These are phyloP conservation scores for Cymbopogon citratus DNA, from an alignment of 176 grass and related monocot genomes.

Conservation along the genomic window DNA sequence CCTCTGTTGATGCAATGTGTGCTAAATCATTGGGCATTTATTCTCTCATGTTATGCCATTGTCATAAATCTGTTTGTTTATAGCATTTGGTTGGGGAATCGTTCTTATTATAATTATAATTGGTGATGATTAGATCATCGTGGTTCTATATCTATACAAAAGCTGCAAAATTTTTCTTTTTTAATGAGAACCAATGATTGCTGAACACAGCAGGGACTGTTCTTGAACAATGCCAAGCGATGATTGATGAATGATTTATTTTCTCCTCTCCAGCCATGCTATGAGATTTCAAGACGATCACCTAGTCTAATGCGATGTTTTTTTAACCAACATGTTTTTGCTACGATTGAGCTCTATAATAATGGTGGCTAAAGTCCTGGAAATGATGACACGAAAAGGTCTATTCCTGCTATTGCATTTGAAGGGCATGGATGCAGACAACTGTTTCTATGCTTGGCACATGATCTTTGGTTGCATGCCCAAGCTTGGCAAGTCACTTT, in stretches of 20 bases:
- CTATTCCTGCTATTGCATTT: background rate
- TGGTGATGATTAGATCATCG: conserved; percentile 11
- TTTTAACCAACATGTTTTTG: background rate
- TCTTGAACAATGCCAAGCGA: background rate
- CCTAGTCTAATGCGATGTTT: background rate
- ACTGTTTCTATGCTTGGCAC: background rate
- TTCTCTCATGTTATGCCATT: background rate
- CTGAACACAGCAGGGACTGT: background rate
- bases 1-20: background rate
- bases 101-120: background rate
- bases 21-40: background rate
- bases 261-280: background rate
- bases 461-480: background rate
- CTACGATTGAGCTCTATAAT: background rate
- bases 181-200: background rate
- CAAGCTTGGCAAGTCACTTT: background rate
- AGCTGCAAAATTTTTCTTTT: background rate
- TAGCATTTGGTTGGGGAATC: background rate
- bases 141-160: background rate
- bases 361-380: background rate
- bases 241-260: background rate
- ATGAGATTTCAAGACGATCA: background rate
- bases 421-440: background rate
- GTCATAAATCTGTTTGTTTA: background rate
- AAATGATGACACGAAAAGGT: background rate